Conservation (phyloP, 108 stramenopile species). For the Epithemia pelagica region DNA sequence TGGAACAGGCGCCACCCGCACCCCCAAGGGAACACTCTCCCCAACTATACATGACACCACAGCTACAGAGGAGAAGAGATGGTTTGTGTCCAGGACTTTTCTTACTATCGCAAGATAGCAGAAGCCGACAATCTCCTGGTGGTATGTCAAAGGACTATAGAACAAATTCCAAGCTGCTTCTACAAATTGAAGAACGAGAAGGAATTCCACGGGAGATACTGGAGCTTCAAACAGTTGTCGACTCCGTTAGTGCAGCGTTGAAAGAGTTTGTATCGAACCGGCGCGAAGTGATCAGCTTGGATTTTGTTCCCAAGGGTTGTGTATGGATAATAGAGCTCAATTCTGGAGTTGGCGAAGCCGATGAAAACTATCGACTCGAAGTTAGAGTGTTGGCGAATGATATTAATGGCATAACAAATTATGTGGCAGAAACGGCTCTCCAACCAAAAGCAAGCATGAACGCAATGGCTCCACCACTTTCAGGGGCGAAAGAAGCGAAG, state of each 20-base stretch:
- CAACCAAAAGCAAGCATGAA: conserved; percentile 25
- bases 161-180: conserved; percentile 33
- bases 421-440: conserved; percentile 34
- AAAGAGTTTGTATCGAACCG: conserved; percentile 25
- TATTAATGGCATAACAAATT: conserved; percentile 16
- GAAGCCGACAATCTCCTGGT: conserved; percentile 12
- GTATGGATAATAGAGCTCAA: conserved; percentile 40
- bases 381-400: conserved; percentile 24
- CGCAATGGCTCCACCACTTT: conserved; percentile 18
- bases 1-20: conserved; percentile 6
- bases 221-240: conserved; percentile 32
- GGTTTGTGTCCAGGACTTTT: conserved; percentile 31
- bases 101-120: conserved; percentile 6
- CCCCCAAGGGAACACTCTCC: conserved; percentile 7
- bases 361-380: conserved; percentile 27
- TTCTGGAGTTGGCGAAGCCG: conserved; percentile 17
- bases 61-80: conserved; percentile 30
- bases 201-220: conserved; percentile 16
- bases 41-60: conserved; percentile 42
- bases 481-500: conserved; percentile 38
- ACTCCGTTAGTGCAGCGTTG: conserved; percentile 29
- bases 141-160: conserved; percentile 35
- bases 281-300: conserved; percentile 24
- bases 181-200: conserved; percentile 18
- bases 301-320: conserved; percentile 40